Evolutionary conservation across 345 rosid genomes (phyloP), one percentile per base, ranked within the genome.

Genomic region (Populus alba): DNA sequence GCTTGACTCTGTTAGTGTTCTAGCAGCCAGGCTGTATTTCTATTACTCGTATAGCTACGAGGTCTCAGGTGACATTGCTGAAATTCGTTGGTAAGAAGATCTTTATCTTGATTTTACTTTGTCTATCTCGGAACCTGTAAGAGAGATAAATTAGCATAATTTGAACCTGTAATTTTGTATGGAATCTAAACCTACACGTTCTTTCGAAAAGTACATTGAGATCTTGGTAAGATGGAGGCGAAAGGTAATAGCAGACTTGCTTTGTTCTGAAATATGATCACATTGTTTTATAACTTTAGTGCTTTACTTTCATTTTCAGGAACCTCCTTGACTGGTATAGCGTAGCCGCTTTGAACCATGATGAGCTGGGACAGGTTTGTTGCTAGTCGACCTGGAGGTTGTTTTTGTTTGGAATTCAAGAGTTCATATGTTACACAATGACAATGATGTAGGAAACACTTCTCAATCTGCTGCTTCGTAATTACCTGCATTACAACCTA

Each of bases 331-430:
- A 90, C 18, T 85, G 90, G 78, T 97, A 91, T 79, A 90, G 89
- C 10, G 86, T 90, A 55, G 92, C 97, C 8, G 91, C 96, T 23
- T 71, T 90, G 77, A 93, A 90, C 67, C 98, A 89, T 88, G 97
- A 91, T 88, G 95, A 92, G 80, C 86, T 92, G 76, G 93, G 97
- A 23, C 97, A 91, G 93, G 98, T 94, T 51, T 6, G 57, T 51
- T 51, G 7, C n/a, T 18, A 18, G 57, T 51, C 57, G 9, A 51
- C 57, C 9, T 51, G 57, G 22, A 51, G 57, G n/a, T 18, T 51
- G 57, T 7, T 51, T 39, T 9, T 39, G 43, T 39, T 17, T 18
- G 57, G 20, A 51, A 51, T 51, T 51, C 57, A 51, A 20, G 20
- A 51, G 57, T 2, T 51, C n/a, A 18, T 51, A 51, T 6, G 22